phyloP scores from a whole-genome alignment of 305 asterid species.

The Plantago coronopus region DNA sequence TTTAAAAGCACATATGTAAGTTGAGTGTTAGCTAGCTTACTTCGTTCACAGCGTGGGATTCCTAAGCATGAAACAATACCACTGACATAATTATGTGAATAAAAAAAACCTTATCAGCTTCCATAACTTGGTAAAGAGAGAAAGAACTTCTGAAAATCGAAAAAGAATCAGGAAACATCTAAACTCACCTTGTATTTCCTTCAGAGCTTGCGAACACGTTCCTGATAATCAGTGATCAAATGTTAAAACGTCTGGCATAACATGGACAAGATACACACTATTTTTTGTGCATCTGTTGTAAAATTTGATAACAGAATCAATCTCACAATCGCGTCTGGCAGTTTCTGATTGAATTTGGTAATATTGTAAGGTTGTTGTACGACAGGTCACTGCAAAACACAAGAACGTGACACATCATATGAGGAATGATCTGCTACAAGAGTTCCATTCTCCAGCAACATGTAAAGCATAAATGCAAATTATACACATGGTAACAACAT shows the following conservation, averaged over 20 bases:
- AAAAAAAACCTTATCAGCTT: slow-evolving; percentile 5
- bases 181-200: slow-evolving; percentile 44
- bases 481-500: slow-evolving; percentile 13
- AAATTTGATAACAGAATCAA: not conserved
- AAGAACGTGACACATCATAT: not conserved
- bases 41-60: slow-evolving; percentile 27
- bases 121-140: not conserved
- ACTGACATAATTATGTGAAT: slow-evolving; percentile 31
- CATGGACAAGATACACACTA: too few relatives aligned
- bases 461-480: not conserved
- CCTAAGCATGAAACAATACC: slow-evolving; percentile 44
- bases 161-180: not conserved
- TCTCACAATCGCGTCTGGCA: slow-evolving; percentile 47
- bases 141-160: not conserved
- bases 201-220: slow-evolving; percentile 52
- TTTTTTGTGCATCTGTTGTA: not conserved
- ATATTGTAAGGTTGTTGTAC: slow-evolving; percentile 51
- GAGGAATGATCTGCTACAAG: not conserved
- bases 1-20: not conserved
- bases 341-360: slow-evolving; percentile 9
- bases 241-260: slow-evolving; percentile 12
- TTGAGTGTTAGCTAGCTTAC: slow-evolving; percentile 40
- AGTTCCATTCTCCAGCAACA: too few relatives aligned
- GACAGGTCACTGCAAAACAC: slow-evolving; percentile 48
- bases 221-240: slow-evolving; percentile 24